Evolutionary conservation across 352 stramenopile genomes (phyloP), one percentile per base, ranked within the genome.

Genomic region (Globisporangium yorkense): DNA sequence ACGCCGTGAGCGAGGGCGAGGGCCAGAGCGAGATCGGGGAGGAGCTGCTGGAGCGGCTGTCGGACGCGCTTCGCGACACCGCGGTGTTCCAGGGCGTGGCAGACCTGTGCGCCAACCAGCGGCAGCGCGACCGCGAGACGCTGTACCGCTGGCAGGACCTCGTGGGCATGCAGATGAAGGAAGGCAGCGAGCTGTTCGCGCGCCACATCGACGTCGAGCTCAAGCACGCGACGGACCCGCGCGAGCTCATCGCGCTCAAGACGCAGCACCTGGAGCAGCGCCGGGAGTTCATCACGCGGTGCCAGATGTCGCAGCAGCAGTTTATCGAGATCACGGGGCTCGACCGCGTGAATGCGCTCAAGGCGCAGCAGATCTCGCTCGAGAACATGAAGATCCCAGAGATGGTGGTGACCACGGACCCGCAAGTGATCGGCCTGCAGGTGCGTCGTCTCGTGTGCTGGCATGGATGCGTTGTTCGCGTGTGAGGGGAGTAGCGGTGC

Each of bases 161-260:
- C 29, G 71, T 92, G 20, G 67, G 68, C 8, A 88, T 86, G 79
- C 82, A 92, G 57, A 92, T 92, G 82, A 89, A 90, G 49, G 82
- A 92, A 66, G 79, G 82, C 33, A 80, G 69, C 39, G 81, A 89
- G 31, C 59, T 92, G 18, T 89, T 82, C 49, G 66, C 70, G 5
- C 77, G 77, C 15, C 81, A 92, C 27, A 62, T 74, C 13, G 67
- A 67, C 27, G 54, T 75, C 0, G 79, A 88, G 52, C 75, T 74
- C 63, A 63, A 79, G 54, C 66, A 68, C 21, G 70, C 70, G 0
- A 67, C 65, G 3, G 77, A 86, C 29, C 62, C 75, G 9, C 68
- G 71, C 7, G 71, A 72, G 39, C 61, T 84, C 33, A 86, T 87
- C 35, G 70, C 58, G 12, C 50, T 84, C 2, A 87, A 90, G 66